A percentile compares a stretch with the other conserved stretches of the same genome.
Conservation (phyloP, 2,329 filamentous ascomycete genomes). For the Venturia carpophila region DNA sequence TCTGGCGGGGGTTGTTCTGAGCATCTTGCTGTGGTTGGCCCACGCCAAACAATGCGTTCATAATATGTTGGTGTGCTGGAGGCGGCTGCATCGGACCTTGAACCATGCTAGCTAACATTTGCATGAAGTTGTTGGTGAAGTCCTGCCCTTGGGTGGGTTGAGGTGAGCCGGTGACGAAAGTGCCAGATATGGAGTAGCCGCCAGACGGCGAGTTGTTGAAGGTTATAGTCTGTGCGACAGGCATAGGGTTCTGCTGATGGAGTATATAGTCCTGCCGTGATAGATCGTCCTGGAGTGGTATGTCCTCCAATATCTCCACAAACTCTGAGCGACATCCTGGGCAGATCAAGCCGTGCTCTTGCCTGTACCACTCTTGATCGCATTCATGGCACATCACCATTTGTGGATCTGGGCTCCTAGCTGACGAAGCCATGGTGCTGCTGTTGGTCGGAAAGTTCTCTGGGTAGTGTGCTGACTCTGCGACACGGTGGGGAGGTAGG, state of each 20-base stretch:
- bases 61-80: neutral
- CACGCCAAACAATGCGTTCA: neutral
- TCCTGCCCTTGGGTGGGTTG: conserved; percentile 7
- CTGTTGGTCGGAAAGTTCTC: neutral
- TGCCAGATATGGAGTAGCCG: neutral
- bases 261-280: conserved; percentile 3
- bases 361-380: conserved; percentile 69
- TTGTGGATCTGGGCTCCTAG: conserved; percentile 31
- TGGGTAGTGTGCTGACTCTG: neutral
- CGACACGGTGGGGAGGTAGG: neutral
- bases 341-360: conserved; percentile 62
- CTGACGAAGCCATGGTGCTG: neutral
- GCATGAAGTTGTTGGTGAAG: conserved; percentile 12
- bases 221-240: conserved; percentile 20
- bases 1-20: neutral
- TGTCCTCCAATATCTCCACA: conserved; percentile 69
- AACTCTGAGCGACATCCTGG: conserved; percentile 71
- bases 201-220: neutral
- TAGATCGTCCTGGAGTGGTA: neutral
- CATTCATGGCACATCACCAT: conserved; percentile 84
- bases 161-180: neutral
- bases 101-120: conserved; percentile 9
- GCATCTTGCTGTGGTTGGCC: neutral
- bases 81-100: neutral
- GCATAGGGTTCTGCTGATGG: neutral